phyloP scores from a whole-genome alignment of 2,329 filamentous ascomycete genomes.

The Grosmannia huntii region DNA sequence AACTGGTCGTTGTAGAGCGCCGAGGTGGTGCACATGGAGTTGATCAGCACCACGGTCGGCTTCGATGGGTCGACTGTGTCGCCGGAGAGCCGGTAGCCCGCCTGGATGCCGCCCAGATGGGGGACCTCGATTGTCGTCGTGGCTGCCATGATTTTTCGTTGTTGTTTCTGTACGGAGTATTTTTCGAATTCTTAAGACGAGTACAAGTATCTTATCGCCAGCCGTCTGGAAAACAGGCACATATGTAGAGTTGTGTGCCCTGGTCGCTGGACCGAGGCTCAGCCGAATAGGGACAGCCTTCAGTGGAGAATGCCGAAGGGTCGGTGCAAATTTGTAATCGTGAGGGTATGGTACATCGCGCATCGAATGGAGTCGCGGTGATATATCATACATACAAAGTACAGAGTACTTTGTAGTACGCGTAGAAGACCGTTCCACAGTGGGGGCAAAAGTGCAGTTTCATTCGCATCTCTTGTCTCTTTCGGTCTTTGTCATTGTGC shows the following conservation, averaged over 20 bases:
- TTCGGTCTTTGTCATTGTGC: too few relatives aligned
- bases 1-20: slow-evolving; percentile 30
- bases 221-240: not conserved
- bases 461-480: not conserved
- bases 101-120: slow-evolving; percentile 9
- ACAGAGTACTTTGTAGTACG: too few relatives aligned
- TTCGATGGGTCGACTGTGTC: slow-evolving; percentile 29
- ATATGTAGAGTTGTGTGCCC: not conserved
- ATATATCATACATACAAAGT: too few relatives aligned
- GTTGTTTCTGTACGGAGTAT: not conserved
- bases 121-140: slow-evolving; percentile 7
- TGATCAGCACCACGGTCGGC: slow-evolving; percentile 34
- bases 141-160: slow-evolving; percentile 1
- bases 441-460: not conserved
- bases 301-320: too few relatives aligned
- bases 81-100: slow-evolving; percentile 19
- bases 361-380: not conserved
- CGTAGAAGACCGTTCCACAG: not conserved
- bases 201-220: too few relatives aligned
- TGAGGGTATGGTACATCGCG: too few relatives aligned
- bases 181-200: not conserved
- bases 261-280: too few relatives aligned
- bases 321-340: too few relatives aligned
- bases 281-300: too few relatives aligned
- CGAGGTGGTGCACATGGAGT: slow-evolving; percentile 33